Evolutionary conservation across 352 stramenopile species (phyloP), one percentile per base, ranked within the genome.

Genomic region (Pythium vanterpoolii): DNA sequence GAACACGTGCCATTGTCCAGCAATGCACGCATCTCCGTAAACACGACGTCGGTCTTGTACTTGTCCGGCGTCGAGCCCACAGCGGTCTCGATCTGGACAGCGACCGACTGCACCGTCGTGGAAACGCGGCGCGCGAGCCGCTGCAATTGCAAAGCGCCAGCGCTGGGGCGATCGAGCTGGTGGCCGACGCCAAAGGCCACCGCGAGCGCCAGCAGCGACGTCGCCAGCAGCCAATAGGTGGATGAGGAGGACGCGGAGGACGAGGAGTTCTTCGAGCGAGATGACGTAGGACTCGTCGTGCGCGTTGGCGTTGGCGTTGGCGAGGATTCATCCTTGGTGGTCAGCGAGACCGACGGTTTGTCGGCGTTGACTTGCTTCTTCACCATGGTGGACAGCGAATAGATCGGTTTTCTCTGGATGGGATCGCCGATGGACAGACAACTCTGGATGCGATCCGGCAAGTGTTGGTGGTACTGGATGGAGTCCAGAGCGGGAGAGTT

Each of bases 11-110:
- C 54, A 9, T 58, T 64, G 9, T 60, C 69, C 44, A 83, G 49
- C 30, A 87, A 21, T 33, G 66, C 56, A 9, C 81, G 79, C 38
- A 72, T 54, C 21, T 72, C 52, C 19, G 86, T 62, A 10, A 66
- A 36, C 26, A 87, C 69, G 27, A 89, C 33, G 49, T 83, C 59
- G 43, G 76, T 82, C 56, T 68, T 64, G 64, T 92, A 92, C 68
- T 91, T 91, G 74, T 74, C 47, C 5, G 74, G 65, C 39, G 36
- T 71, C 1, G 38, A 43, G 33, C 64, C 64, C 16, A 66, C 28
- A 6, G 46, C 57, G n/a, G 51, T 56, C 36, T 70, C 56, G 28
- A 70, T 46, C 11, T 26, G 27, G 34, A 57, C 62, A 13, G 50
- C 30, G 16, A 62, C 30, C 1, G 50, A 58, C 49, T 62, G 60